Conservation (phyloP, 306 rosid genomes). For the Fagus crenata region DNA sequence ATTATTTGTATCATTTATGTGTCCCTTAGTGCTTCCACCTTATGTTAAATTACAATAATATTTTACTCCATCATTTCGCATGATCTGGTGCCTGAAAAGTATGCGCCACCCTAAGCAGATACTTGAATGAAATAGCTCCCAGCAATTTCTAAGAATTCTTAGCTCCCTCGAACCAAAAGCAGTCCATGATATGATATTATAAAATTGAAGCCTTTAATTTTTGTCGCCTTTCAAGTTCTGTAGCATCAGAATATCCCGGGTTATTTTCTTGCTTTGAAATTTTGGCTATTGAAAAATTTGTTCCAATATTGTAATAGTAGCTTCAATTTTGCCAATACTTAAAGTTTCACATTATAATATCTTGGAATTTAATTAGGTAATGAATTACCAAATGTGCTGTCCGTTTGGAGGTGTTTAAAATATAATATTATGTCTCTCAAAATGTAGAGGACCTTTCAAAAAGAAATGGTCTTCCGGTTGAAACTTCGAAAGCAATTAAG, state of each 20-base stretch:
- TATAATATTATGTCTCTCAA: no score
- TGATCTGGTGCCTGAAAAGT: slow-evolving; percentile 2
- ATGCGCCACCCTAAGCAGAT: slow-evolving; percentile 17
- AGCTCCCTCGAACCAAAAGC: neutral
- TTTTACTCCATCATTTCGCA: slow-evolving; percentile 13
- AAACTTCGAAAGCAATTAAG: neutral
- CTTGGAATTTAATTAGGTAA: neutral
- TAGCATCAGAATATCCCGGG: neutral
- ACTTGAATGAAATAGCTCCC: neutral
- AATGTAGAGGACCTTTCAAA: neutral
- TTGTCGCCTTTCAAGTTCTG: neutral
- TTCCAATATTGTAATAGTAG: neutral
- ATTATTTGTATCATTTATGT: slow-evolving; percentile 31
- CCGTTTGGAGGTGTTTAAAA: neutral
- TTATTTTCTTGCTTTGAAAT: no score
- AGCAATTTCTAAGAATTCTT: neutral
- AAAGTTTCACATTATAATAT: neutral
- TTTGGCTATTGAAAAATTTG: neutral
- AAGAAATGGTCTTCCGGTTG: neutral
- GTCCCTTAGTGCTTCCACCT: slow-evolving; percentile 22
- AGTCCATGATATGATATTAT: neutral
- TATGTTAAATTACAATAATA: slow-evolving; percentile 22
- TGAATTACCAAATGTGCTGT: neutral
- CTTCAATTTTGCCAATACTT: neutral
- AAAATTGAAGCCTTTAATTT: no score